Conservation (phyloP, 192 early-diverging fungal genomes). For the Gaertneriomyces sp. region DNA sequence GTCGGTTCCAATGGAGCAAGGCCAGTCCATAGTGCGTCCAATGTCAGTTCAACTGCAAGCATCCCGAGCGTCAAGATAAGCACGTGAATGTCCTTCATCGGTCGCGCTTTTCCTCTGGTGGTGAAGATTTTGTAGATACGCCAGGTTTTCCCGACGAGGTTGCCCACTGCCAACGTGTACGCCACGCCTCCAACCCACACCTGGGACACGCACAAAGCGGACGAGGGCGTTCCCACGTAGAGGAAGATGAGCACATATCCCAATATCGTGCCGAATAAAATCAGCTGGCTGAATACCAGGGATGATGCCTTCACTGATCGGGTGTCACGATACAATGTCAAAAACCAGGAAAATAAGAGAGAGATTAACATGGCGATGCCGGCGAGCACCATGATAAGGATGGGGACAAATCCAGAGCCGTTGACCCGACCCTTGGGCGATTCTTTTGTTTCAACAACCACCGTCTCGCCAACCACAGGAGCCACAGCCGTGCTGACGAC, state of each 20-base stretch:
- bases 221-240: slow-evolving; percentile 19
- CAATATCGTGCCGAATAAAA: slow-evolving; percentile 5
- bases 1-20: slow-evolving; percentile 15
- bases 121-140: slow-evolving; percentile 17
- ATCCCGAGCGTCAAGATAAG: slow-evolving; percentile 3
- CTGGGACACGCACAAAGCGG: slow-evolving; percentile 16
- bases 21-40: slow-evolving; percentile 19
- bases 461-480: no score
- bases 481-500: no score
- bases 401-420: no score
- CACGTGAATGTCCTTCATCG: slow-evolving; percentile 13
- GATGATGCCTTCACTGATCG: slow-evolving; percentile 15
- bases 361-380: slow-evolving; percentile 4
- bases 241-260: slow-evolving; percentile 16
- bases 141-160: slow-evolving; percentile 21
- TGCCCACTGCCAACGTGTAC: slow-evolving; percentile 23
- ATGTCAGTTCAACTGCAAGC: slow-evolving; percentile 10
- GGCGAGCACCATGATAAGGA: slow-evolving; percentile 5
- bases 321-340: background rate
- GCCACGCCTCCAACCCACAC: slow-evolving; percentile 22
- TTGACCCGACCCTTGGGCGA: no score
- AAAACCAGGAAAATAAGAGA: background rate
- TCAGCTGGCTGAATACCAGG: slow-evolving; percentile 11
- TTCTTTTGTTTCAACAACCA: no score
- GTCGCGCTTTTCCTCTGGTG: slow-evolving; percentile 2